Evolutionary conservation across 2,329 filamentous ascomycete species (phyloP), one percentile per base, ranked within the genome.

Genomic region (Exophiala sp.): DNA sequence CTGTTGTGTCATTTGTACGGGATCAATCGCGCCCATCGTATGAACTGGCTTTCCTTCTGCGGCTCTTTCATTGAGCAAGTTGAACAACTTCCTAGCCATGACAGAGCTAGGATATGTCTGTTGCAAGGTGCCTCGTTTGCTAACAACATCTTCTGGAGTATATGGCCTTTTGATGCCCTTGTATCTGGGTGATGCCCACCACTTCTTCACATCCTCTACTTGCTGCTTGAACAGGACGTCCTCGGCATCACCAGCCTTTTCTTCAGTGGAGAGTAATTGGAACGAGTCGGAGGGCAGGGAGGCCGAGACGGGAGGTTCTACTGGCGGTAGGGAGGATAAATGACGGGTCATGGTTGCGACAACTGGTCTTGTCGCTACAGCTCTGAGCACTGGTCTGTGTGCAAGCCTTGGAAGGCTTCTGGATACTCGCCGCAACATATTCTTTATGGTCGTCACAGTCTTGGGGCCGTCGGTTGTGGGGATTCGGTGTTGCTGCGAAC

Each of bases 1-100:
- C 76, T 97, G 94, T 72, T 99, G 94, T 45, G 94, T 96, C 94
- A 99, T 97, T 75, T 99, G 94, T 9, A 97, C 85, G n/a, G 94
- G 94, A 68, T 99, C 94, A 72, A 99, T 95, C 56, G 91, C 94
- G 64, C 94, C 94, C 88, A 99, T 91, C 12, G 94, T 97, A 71
- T 97, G 92, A 57, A 97, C 88, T 16, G 94, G 94, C 70, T 95
- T 81, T 58, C 90, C 90, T 65, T 87, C 83, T 36, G 86, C 82
- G 42, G 84, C 82, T 60, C 88, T 81, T 72, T 95, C 86, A 61
- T 87, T 86, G 51, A 99, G 78, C 63, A 97, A 73, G 69, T 95
- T 87, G 75, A 96, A 99, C 4, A 99, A 81, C 75, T 99, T 97
- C 67, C 89, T 81, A 0, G 92, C 94, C 89, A 96, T 96, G 58